phyloP scores from a whole-genome alignment of 2,329 filamentous ascomycete species.

The Passalora sequoiae region DNA sequence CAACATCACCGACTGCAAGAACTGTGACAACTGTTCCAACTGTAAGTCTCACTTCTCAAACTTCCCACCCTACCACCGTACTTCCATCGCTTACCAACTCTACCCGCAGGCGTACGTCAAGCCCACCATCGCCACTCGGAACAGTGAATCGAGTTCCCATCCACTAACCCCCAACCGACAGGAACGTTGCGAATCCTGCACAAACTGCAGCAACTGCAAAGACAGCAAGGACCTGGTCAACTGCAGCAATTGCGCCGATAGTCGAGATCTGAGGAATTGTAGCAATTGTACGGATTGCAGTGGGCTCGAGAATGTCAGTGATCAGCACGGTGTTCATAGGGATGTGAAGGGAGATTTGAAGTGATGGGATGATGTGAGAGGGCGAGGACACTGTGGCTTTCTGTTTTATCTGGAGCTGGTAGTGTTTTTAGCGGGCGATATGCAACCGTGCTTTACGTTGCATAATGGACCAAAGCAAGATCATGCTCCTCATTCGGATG shows the following conservation, averaged over 20 bases:
- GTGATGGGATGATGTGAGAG: not conserved
- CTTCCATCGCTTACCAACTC: constrained; percentile 4
- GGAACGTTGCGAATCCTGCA: not conserved
- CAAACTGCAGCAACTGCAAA: not conserved
- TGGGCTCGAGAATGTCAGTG: not conserved
- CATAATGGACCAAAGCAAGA: no score
- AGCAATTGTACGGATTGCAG: constrained; percentile 6
- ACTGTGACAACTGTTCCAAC: constrained; percentile 16
- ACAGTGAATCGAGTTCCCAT: not conserved
- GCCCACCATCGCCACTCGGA: not conserved
- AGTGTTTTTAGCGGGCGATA: no score
- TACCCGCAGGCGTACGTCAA: constrained; percentile 3
- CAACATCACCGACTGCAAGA: constrained; percentile 14
- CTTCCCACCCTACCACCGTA: not conserved
- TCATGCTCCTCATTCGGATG: no score
- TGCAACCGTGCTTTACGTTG: no score
- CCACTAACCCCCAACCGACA: not conserved
- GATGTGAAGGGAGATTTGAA: constrained; percentile 4
- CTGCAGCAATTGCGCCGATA: constrained; percentile 3
- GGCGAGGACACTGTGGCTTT: not conserved
- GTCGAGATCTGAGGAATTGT: constrained; percentile 1
- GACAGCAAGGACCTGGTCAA: not conserved
- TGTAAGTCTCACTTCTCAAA: constrained; percentile 2
- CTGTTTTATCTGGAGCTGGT: no score
- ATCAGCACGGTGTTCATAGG: constrained; percentile 2